phyloP scores from a whole-genome alignment of 371 early-diverging fungal species.

The Syncephalastrum sp. region DNA sequence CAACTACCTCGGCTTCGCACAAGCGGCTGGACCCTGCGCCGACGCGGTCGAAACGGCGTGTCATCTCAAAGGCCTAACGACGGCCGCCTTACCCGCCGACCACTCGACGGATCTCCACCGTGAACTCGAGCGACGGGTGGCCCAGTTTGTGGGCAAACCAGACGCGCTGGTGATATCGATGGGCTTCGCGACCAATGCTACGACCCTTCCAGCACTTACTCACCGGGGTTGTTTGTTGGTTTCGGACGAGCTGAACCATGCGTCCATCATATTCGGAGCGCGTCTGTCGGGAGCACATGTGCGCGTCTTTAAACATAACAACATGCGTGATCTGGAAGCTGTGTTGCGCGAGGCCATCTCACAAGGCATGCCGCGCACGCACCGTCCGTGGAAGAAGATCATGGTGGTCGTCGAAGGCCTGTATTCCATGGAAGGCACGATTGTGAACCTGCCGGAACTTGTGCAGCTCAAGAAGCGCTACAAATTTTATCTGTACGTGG shows the following conservation, averaged over 20 bases:
- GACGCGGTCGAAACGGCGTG: constrained; percentile 87
- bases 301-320: constrained; percentile 97
- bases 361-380: constrained; percentile 99
- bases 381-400: constrained; percentile 99
- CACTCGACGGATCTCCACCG: constrained; percentile 65
- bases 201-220: constrained; percentile 90
- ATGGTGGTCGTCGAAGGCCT: constrained; percentile 98
- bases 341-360: constrained; percentile 91
- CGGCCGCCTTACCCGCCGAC: constrained; percentile 72
- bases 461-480: constrained; percentile 94
- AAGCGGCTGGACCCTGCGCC: constrained; percentile 87
- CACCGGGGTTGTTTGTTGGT: constrained; percentile 85
- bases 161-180: constrained; percentile 94
- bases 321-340: constrained; percentile 77
- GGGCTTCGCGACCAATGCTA: constrained; percentile 99
- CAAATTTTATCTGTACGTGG: constrained; percentile 96
- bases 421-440: constrained; percentile 99
- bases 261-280: constrained; percentile 95
- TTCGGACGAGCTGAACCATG: constrained; percentile 98
- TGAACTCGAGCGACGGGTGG: constrained; percentile 90
- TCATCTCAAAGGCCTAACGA: constrained; percentile 61
- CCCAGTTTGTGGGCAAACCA: constrained; percentile 96
- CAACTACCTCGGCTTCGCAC: constrained; percentile 99
- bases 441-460: constrained; percentile 88
- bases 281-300: constrained; percentile 93